Conservation (phyloP, 345 rosid genomes). For the Moricandia arvensis region DNA sequence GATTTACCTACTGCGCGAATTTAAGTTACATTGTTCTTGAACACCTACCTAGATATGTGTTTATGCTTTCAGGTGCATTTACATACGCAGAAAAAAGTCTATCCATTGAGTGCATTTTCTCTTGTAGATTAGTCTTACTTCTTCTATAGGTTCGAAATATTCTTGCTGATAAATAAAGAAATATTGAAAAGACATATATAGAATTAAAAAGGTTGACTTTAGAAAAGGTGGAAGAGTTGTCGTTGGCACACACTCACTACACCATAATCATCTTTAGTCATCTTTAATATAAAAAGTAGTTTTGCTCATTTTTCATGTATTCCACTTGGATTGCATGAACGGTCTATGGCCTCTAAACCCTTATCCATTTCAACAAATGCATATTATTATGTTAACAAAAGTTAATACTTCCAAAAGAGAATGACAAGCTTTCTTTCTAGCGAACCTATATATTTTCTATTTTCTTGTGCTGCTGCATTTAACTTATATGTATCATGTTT, state of each 20-base stretch:
- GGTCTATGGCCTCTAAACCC: slow-evolving; percentile 2
- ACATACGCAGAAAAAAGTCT: no score
- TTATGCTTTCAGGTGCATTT: no score
- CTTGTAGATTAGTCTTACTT: no score
- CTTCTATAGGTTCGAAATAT: no score
- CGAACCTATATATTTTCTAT: slow-evolving; percentile 1
- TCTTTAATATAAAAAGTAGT: neutral
- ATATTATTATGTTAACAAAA: slow-evolving; percentile 1
- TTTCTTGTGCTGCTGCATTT: neutral
- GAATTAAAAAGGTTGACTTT: slow-evolving; percentile 27
- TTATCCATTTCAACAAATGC: slow-evolving; percentile 29
- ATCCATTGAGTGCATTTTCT: no score
- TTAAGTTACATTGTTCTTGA: no score
- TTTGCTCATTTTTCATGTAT: slow-evolving; percentile 25
- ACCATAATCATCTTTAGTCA: slow-evolving; percentile 3
- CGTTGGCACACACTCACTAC: slow-evolving; percentile 34
- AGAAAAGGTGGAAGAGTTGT: slow-evolving; percentile 25
- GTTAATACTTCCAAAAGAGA: slow-evolving; percentile 15
- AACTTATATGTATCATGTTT: neutral
- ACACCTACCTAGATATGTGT: no score
- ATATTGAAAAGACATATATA: no score
- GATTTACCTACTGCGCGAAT: no score
- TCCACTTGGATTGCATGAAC: slow-evolving; percentile 36
- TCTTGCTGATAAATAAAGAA: no score
- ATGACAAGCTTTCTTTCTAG: neutral